Evolutionary conservation across 73 alveolate species (phyloP).

Genomic region (Tetrahymena elliotti): DNA sequence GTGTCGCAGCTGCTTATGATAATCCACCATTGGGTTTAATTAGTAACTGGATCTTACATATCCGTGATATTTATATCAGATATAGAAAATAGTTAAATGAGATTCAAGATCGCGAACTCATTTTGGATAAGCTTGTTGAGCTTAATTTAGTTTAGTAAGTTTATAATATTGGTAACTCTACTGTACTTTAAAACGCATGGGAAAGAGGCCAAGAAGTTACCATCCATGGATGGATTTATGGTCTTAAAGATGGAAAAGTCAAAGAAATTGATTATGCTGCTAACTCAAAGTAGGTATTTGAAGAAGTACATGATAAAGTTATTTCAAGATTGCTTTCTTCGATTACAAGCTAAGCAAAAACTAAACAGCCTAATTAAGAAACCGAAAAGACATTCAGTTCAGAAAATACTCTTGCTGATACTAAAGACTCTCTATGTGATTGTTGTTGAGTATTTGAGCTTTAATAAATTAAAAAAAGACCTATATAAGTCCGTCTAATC

Average conservation of each 20-base stretch:
- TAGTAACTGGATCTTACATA: not conserved
- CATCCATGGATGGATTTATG: not conserved
- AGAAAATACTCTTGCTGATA: not conserved
- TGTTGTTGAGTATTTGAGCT: too few relatives aligned
- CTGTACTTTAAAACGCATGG: not conserved
- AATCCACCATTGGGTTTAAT: not conserved
- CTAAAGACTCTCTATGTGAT: not conserved
- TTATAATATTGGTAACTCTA: not conserved
- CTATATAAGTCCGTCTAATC: too few relatives aligned
- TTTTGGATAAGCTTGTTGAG: not conserved
- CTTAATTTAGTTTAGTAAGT: not conserved
- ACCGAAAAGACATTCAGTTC: not conserved
- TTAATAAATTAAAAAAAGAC: too few relatives aligned
- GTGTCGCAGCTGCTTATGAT: constrained; percentile 23
- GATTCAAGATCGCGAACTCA: not conserved
- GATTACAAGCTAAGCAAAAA: not conserved
- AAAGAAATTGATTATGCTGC: not conserved
- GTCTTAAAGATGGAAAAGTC: not conserved
- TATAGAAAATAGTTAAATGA: not conserved
- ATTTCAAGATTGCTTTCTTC: not conserved
- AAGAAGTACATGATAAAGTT: not conserved
- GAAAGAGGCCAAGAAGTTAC: not conserved
- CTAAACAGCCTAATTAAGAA: not conserved
- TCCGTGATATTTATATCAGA: not conserved
- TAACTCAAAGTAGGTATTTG: not conserved